phyloP scores from a whole-genome alignment of 331 rosid genomes.

The Malus hybrid region DNA sequence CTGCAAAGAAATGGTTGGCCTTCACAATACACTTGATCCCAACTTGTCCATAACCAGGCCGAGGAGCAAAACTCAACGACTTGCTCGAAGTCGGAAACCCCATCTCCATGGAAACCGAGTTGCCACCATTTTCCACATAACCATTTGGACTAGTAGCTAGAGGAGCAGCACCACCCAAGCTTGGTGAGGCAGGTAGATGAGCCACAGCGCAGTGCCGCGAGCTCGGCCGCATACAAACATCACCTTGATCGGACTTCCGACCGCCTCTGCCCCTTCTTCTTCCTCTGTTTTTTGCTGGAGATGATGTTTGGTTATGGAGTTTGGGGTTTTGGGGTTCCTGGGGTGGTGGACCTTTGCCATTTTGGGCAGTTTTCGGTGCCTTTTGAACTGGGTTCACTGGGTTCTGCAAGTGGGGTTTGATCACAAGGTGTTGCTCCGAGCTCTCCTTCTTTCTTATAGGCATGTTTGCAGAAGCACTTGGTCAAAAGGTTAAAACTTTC shows the following conservation, averaged over 20 bases:
- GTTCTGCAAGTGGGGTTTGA: conserved; percentile 80
- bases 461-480: conserved; percentile 37
- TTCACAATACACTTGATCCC: conserved; percentile 89
- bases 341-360: conserved; percentile 69
- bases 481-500: conserved; percentile 19
- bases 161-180: conserved; percentile 15
- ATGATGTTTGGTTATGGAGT: conserved; percentile 49
- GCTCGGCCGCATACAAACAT: conserved; percentile 71
- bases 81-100: conserved; percentile 81
- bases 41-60: conserved; percentile 90
- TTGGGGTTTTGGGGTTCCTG: conserved; percentile 40
- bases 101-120: conserved; percentile 44
- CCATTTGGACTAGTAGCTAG: conserved; percentile 27
- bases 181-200: conserved; percentile 24
- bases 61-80: conserved; percentile 63
- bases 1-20: conserved; percentile 97
- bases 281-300: conserved; percentile 60
- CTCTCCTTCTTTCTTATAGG: conserved; percentile 92
- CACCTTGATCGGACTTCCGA: conserved; percentile 79
- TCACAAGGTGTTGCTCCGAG: conserved; percentile 88
- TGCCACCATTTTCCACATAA: conserved; percentile 39
- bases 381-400: conserved; percentile 53
- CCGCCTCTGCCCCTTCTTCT: conserved; percentile 83
- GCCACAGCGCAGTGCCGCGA: conserved; percentile 64
- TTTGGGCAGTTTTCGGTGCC: conserved; percentile 60